Conservation (phyloP, 169 alveolate genomes). For the Cryptosporidium felis region DNA sequence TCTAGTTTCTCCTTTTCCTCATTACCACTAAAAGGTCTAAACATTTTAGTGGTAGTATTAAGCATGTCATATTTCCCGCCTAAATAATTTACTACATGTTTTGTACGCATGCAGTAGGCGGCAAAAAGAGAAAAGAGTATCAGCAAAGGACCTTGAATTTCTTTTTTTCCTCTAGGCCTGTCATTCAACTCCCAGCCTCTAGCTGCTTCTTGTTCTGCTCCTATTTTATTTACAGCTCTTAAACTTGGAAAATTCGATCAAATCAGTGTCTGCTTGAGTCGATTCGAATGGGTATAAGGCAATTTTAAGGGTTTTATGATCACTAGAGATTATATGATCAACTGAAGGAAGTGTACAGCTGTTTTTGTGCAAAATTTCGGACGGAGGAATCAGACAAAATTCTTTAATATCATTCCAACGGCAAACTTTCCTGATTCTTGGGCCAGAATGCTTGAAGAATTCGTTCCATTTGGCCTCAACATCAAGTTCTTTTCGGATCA, state of each 20-base stretch:
- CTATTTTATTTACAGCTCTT: neutral
- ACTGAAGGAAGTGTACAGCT: slow-evolving; percentile 23
- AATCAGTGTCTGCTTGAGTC: slow-evolving; percentile 9
- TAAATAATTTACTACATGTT: too few relatives aligned
- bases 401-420: slow-evolving; percentile 60
- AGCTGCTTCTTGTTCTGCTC: too few relatives aligned
- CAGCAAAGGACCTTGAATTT: too few relatives aligned
- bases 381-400: slow-evolving; percentile 48
- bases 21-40: too few relatives aligned
- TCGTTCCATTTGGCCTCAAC: slow-evolving; percentile 22
- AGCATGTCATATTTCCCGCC: too few relatives aligned
- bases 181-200: too few relatives aligned
- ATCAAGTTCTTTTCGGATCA: neutral
- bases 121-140: neutral
- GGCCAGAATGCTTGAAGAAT: neutral
- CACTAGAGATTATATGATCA: slow-evolving; percentile 21
- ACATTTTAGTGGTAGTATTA: too few relatives aligned
- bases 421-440: slow-evolving; percentile 21
- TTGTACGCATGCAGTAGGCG: too few relatives aligned
- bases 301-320: neutral
- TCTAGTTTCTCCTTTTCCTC: too few relatives aligned
- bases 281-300: slow-evolving; percentile 37
- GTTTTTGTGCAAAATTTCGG: slow-evolving; percentile 32
- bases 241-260: slow-evolving; percentile 34
- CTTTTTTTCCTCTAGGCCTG: too few relatives aligned